Evolutionary conservation across 305 asterid genomes (phyloP), one percentile per base, ranked within the genome.

Genomic region (Andrographis paniculata): DNA sequence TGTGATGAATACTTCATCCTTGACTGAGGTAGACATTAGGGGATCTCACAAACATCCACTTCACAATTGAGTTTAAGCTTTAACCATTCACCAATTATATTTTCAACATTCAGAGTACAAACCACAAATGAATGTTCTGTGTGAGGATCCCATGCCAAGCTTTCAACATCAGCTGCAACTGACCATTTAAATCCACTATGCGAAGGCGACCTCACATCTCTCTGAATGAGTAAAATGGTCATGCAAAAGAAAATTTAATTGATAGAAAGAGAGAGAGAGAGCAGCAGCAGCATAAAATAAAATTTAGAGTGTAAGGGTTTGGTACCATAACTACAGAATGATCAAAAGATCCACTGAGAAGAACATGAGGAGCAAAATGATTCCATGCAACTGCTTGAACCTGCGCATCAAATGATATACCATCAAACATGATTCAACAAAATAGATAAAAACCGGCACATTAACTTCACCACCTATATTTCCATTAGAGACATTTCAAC

Each of bases 331-430:
- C 81, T 40, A 83, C 81, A 20, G 87, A 53, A 50, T 60, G 85
- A 71, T 91, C 95, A 35, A 91, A 83, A 31, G 99, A 91, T 50
- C 99, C 95, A 62, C 93, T 83, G 24, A 91, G 94, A 64, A 91
- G 93, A 72, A 83, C 87, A 61, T 81, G 74, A 6, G 84, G 94
- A 11, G 64, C 71, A 62, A 63, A 63, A 56, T 58, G 77, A 76
- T 79, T 87, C 94, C 95, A 87, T 9, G 99, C 95, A 55, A 91
- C 75, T 58, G 95, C 87, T 77, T 91, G 96, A 44, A 91, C 95
- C 95, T 87, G 42, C 5, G 16, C 14, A 37, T 31, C 6, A 31
- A 31, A 31, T n/a, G n/a, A n/a, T n/a, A n/a, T n/a, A n/a, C n/a
- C n/a, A n/a, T n/a, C n/a, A n/a, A n/a, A n/a, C n/a, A n/a, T n/a